Conservation (phyloP, 169 alveolate genomes). For the Miamiensis avidus region DNA sequence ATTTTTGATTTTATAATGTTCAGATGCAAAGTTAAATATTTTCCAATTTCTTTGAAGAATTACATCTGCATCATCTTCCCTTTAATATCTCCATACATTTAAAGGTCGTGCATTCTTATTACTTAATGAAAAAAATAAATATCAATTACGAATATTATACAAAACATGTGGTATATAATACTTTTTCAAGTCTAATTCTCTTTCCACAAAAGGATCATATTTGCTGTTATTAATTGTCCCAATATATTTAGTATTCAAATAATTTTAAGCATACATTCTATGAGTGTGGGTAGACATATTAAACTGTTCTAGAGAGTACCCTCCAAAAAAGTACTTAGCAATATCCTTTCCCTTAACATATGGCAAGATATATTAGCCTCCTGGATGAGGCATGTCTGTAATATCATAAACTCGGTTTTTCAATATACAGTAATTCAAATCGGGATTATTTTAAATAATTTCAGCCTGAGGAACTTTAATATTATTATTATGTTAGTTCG, state of each 20-base stretch:
- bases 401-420: constrained; percentile 20
- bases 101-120: not conserved
- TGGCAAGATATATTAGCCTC: constrained; percentile 16
- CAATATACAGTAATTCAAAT: not conserved
- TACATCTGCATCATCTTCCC: not conserved
- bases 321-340: constrained; percentile 12
- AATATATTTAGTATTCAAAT: not conserved
- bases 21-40: not conserved
- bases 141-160: not conserved
- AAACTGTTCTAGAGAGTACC: not conserved
- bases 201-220: not conserved
- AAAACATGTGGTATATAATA: too few species aligned
- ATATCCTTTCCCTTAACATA: constrained; percentile 21
- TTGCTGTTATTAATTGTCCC: constrained; percentile 10
- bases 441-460: not conserved
- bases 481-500: too few species aligned
- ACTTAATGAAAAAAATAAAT: not conserved
- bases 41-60: too few species aligned
- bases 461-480: not conserved
- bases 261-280: constrained; percentile 20
- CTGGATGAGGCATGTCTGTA: constrained; percentile 16
- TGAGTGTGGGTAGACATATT: constrained; percentile 7
- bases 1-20: constrained; percentile 1
- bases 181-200: not conserved
- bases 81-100: not conserved